Base-by-base conservation (phyloP, 352 stramenopile species). In the Phytophthora syringae region DNA sequence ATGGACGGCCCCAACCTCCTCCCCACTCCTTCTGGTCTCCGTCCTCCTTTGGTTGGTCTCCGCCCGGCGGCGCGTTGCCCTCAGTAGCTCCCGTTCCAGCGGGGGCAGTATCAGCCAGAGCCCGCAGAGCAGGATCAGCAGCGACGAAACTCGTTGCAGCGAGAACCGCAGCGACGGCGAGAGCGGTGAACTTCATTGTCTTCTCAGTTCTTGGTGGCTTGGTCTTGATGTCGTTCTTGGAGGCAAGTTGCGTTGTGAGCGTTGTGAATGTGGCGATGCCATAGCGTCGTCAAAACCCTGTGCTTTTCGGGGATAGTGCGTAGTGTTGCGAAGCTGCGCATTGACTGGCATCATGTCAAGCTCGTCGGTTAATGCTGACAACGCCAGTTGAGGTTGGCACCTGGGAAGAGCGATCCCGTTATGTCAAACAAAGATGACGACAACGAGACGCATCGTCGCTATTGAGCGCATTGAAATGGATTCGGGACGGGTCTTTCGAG, bases 181-280 rank as follows among this genome's bases (percentile, higher is more conserved):
- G 30, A 52, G 55, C 32, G 13, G 61, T 53, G 40, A 65, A 25
- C 52, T 76, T 76, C 61, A 72, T 73, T 7, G 16, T 66, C 32
- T 62, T 62, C 28, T 36, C n/a, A 21, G 5, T 53, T n/a, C 21
- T 67, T 64, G 34, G 36, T 27, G 34, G 18, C 9, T 45, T 54
- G 5, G 24, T 40, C 21, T 39, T n/a, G 34, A 15, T 24, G 37
- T 15, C 11, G 32, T 30, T 53, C 28, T 75, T 52, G 51, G 24
- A 64, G 21, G 61, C 67, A 63, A 72, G 34, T 65, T 61, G 51
- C 45, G 52, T 50, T 76, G 42, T 76, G 67, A 54, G 30, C 51
- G 27, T 32, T 32, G 27, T 32, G 27, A 32, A n/a, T n/a, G n/a
- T 2, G 18, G 44, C 12, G 4, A 18, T 20, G 37, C 34, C 24